A percentile compares a stretch with the other conserved stretches of the same genome.
Evolutionary conservation across 345 rosid genomes (phyloP).

Genomic region (Eucalyptus pauciflora): DNA sequence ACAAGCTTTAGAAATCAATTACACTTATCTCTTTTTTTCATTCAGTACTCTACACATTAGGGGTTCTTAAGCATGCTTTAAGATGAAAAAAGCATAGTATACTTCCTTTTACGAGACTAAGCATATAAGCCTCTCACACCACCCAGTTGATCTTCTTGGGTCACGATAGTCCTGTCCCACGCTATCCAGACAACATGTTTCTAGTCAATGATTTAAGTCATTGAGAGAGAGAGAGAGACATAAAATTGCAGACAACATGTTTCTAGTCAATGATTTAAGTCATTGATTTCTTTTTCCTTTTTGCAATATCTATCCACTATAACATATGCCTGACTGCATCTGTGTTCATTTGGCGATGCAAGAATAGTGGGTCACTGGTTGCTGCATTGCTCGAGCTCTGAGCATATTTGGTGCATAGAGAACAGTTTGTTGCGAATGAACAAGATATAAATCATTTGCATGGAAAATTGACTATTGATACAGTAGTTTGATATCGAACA

Average conservation of each 20-base stretch:
- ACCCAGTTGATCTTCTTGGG: too few species aligned
- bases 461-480: not conserved
- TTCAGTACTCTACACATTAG: too few species aligned
- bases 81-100: too few species aligned
- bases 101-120: too few species aligned
- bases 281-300: not conserved
- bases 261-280: not conserved
- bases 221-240: too few species aligned
- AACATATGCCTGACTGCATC: not conserved
- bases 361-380: not conserved
- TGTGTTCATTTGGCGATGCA: not conserved
- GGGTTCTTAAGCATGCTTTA: too few species aligned
- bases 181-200: too few species aligned
- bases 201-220: too few species aligned
- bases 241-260: not conserved
- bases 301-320: not conserved
- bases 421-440: not conserved
- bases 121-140: too few species aligned
- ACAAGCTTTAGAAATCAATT: too few species aligned
- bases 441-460: not conserved
- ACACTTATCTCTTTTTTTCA: too few species aligned
- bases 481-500: not conserved
- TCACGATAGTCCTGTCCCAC: too few species aligned
- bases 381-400: not conserved
- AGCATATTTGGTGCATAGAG: not conserved